These are phyloP conservation scores for Chlorella sp. DNA, from an alignment of 139 green algal genomes.

Conservation along the genomic window DNA sequence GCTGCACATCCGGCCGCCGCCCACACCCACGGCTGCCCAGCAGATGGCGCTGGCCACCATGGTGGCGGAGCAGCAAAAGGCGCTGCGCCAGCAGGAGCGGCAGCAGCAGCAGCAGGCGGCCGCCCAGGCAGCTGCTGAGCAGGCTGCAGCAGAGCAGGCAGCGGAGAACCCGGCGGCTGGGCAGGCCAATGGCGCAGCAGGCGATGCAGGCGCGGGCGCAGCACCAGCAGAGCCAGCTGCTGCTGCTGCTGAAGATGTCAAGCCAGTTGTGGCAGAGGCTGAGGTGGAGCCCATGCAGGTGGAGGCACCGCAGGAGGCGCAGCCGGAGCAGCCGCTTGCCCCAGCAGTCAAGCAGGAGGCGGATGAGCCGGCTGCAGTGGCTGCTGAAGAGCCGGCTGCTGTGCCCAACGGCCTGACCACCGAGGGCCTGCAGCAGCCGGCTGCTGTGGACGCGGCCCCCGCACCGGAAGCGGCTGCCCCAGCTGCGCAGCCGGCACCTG, in stretches of 20 bases:
- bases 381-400: background rate
- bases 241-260: background rate
- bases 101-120: background rate
- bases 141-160: background rate
- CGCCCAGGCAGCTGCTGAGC: background rate
- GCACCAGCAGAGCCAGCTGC: background rate
- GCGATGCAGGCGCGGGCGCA: background rate
- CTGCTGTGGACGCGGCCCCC: background rate
- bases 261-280: background rate
- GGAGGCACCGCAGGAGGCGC: background rate
- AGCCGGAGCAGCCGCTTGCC: background rate
- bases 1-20: slow-evolving; percentile 28
- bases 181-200: background rate
- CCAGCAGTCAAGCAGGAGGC: background rate
- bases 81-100: background rate
- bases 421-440: background rate
- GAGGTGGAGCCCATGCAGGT: background rate
- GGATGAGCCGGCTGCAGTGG: background rate
- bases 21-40: background rate
- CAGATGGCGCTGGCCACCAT: slow-evolving; percentile 9
- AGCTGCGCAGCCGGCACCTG: background rate
- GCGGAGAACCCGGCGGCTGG: background rate
- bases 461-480: background rate
- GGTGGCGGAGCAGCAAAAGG: slow-evolving; percentile 14
- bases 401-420: background rate